Evolutionary conservation across 495 filamentous ascomycete species (phyloP).

Genomic region (Xanthoparmelia taractica): DNA sequence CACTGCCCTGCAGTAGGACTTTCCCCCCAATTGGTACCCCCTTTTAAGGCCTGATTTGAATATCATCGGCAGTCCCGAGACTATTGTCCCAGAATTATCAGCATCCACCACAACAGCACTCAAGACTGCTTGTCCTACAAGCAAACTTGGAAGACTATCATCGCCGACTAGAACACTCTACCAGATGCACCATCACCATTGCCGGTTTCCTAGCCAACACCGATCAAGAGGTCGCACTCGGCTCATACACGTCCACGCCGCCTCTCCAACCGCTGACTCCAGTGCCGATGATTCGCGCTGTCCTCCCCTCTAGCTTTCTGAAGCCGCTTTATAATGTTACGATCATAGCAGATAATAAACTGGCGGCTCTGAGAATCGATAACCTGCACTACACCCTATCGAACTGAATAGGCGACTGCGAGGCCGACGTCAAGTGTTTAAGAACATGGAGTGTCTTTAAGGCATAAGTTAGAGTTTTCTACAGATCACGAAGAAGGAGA

Average conservation of each 20-base stretch:
- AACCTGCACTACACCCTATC: not conserved
- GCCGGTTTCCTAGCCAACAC: not conserved
- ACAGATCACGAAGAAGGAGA: too few relatives aligned
- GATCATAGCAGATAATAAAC: not conserved
- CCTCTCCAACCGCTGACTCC: constrained; percentile 1
- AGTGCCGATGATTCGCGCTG: constrained; percentile 12
- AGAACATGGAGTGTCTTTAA: too few relatives aligned
- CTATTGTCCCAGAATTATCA: too few relatives aligned
- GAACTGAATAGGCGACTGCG: not conserved
- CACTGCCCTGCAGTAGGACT: not conserved
- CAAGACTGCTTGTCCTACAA: not conserved
- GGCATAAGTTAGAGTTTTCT: too few relatives aligned
- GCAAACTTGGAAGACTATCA: not conserved
- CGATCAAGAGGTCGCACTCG: constrained; percentile 6
- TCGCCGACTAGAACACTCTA: not conserved
- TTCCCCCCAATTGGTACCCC: not conserved
- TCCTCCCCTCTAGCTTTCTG: constrained; percentile 3
- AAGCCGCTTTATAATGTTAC: constrained; percentile 6
- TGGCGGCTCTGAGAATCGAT: not conserved
- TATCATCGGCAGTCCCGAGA: too few relatives aligned
- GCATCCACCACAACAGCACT: not conserved
- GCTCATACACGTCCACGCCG: constrained; percentile 6
- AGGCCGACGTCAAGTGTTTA: too few relatives aligned
- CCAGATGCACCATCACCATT: constrained; percentile 8
- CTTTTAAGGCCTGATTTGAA: not conserved